phyloP scores from a whole-genome alignment of 1,284 basidiomycete genomes.

The Microbotryum saponariae region DNA sequence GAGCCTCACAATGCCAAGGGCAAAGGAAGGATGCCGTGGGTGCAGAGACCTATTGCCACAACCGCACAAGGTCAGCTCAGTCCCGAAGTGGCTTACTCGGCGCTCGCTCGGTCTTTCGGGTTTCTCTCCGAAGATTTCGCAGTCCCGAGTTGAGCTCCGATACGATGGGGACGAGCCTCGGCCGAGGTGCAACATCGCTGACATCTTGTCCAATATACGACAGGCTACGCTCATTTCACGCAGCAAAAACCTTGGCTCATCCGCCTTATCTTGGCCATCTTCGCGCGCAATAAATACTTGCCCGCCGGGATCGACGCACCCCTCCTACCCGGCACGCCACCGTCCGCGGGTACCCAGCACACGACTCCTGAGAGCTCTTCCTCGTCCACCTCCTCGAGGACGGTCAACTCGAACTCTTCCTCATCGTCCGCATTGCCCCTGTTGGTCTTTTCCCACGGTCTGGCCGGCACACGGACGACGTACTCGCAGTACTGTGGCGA shows the following conservation, averaged over 20 bases:
- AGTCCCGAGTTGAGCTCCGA: no score
- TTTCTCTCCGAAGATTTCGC: no score
- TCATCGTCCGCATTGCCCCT: constrained; percentile 45
- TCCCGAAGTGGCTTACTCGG: no score
- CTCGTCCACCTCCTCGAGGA: no score
- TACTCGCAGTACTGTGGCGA: constrained; percentile 60
- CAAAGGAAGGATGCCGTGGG: constrained; percentile 6
- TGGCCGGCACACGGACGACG: constrained; percentile 62
- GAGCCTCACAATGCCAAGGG: not conserved
- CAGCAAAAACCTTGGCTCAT: constrained; percentile 12
- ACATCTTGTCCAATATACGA: no score
- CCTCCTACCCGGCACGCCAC: constrained; percentile 2
- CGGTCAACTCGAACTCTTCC: constrained; percentile 42
- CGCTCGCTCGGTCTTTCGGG: no score
- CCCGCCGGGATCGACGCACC: constrained; percentile 4
- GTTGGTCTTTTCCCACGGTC: constrained; percentile 64
- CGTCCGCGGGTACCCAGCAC: constrained; percentile 43
- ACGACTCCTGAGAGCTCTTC: no score
- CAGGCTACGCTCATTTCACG: constrained; percentile 22
- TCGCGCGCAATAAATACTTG: constrained; percentile 3
- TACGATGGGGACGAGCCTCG: no score
- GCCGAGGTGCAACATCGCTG: no score
- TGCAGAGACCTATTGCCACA: constrained; percentile 8
- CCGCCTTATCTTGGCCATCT: not conserved
- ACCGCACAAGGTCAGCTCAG: not conserved